Conservation (phyloP, 176 grass and related monocot genomes). For the Metroxylon sagu region DNA sequence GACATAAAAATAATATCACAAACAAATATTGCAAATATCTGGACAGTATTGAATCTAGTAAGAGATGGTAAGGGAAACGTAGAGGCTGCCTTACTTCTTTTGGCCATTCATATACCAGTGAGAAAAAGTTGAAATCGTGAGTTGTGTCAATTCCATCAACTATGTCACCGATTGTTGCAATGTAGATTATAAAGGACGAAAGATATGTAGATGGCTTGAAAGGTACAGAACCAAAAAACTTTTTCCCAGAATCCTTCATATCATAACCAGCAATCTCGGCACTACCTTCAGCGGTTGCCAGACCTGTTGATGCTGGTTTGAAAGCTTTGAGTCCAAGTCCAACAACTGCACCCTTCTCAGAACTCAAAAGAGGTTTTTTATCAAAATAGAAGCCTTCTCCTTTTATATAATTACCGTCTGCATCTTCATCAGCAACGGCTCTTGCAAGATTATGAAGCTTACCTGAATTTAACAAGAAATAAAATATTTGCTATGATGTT, state of each 20-base stretch:
- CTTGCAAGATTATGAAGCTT: conserved; percentile 98
- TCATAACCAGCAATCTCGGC: conserved; percentile 29
- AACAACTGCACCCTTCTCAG: conserved; percentile 61
- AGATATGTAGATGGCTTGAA: conserved; percentile 82
- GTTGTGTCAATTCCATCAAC: conserved; percentile 95
- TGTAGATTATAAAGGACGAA: conserved; percentile 94
- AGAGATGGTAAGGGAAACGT: conserved; percentile 4
- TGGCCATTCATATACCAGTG: conserved; percentile 80
- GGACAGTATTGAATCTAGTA: not conserved
- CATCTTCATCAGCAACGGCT: conserved; percentile 79
- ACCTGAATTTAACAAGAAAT: conserved; percentile 41
- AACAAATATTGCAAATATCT: conserved; percentile 1
- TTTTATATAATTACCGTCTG: conserved; percentile 45
- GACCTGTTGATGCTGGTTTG: conserved; percentile 29
- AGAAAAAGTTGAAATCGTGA: conserved; percentile 99
- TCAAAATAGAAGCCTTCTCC: conserved; percentile 35
- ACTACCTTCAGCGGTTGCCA: conserved; percentile 34
- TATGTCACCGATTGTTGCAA: conserved; percentile 92
- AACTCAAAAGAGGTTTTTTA: conserved; percentile 49
- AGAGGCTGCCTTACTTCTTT: conserved; percentile 73
- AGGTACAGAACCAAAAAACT: conserved; percentile 58
- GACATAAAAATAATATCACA: not conserved
- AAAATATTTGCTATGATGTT: not conserved
- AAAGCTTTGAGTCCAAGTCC: conserved; percentile 71
- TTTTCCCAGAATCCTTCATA: conserved; percentile 58